Percentiles rank a stretch among this genome's conserved stretches.
These are phyloP conservation scores for Nakazawaea siamensis DNA, from an alignment of 805 yeast genomes.

Conservation along the genomic window DNA sequence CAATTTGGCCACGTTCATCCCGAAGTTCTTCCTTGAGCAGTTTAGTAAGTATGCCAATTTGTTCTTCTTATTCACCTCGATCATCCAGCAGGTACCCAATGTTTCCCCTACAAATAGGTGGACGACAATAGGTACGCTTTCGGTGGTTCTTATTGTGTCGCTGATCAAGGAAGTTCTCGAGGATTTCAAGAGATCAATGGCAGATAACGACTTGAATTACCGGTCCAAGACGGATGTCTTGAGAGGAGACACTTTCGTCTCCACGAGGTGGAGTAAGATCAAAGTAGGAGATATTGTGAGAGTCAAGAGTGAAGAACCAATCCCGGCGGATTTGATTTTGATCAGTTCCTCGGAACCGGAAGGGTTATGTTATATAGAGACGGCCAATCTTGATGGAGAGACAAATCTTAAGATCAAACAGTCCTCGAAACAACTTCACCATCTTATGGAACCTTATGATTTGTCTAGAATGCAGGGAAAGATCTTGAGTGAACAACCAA, in stretches of 20 bases:
- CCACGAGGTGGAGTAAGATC: slow-evolving; percentile 77
- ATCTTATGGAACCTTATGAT: slow-evolving; percentile 57
- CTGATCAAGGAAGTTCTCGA: slow-evolving; percentile 89
- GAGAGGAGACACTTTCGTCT: slow-evolving; percentile 50
- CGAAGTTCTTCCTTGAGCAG: slow-evolving; percentile 93
- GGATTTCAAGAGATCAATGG: slow-evolving; percentile 79
- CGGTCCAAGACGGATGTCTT: slow-evolving; percentile 61
- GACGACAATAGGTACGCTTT: slow-evolving; percentile 88
- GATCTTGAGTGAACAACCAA: slow-evolving; percentile 84
- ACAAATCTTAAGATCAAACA: slow-evolving; percentile 95
- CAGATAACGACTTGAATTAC: slow-evolving; percentile 84
- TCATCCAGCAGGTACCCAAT: slow-evolving; percentile 93
- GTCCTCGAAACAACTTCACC: slow-evolving; percentile 69
- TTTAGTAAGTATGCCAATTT: slow-evolving; percentile 95
- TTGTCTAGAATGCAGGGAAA: slow-evolving; percentile 46
- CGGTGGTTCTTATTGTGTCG: slow-evolving; percentile 79
- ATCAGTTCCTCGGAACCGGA: slow-evolving; percentile 95
- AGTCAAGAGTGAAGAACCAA: slow-evolving; percentile 78
- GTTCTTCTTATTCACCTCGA: slow-evolving; percentile 86
- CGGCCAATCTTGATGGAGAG: slow-evolving; percentile 97
- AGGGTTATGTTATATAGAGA: slow-evolving; percentile 94
- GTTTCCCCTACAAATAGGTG: slow-evolving; percentile 95
- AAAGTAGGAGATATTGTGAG: slow-evolving; percentile 86
- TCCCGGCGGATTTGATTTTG: slow-evolving; percentile 88
- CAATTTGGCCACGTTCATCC: slow-evolving; percentile 85